Percentiles rank a stretch among this genome's conserved stretches.
phyloP scores from a whole-genome alignment of 1,284 basidiomycete species.

The Anthracocystis panici-leucophaei region DNA sequence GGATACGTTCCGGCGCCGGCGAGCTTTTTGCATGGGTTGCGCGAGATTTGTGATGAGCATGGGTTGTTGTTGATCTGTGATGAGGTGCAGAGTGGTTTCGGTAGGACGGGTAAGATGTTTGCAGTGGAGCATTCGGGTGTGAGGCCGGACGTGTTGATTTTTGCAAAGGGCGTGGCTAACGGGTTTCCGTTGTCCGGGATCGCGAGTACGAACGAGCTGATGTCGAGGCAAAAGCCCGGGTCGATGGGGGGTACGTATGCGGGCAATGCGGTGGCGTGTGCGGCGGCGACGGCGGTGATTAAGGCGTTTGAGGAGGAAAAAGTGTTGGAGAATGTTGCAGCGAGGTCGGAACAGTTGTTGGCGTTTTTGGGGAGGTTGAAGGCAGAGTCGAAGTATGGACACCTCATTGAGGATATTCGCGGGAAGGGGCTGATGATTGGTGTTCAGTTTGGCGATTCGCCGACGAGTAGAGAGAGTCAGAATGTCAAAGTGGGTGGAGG shows the following conservation, averaged over 20 bases:
- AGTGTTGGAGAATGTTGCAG: constrained; percentile 64
- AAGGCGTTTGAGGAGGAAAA: constrained; percentile 60
- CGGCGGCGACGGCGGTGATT: constrained; percentile 61
- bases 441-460: constrained; percentile 54
- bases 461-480: constrained; percentile 19
- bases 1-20: constrained; percentile 91
- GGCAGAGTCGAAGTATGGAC: constrained; percentile 43
- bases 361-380: constrained; percentile 49
- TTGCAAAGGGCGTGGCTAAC: constrained; percentile 94
- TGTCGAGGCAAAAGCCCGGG: constrained; percentile 82
- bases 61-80: constrained; percentile 93
- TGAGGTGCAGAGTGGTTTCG: constrained; percentile 85
- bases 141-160: constrained; percentile 85
- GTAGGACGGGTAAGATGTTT: constrained; percentile 67
- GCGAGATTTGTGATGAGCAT: constrained; percentile 87
- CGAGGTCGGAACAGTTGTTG: constrained; percentile 59
- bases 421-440: constrained; percentile 67
- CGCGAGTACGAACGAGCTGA: constrained; percentile 83
- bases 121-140: constrained; percentile 84
- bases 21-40: constrained; percentile 82
- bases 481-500: constrained; percentile 22
- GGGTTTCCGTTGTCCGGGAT: constrained; percentile 93
- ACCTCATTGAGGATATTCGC: constrained; percentile 65
- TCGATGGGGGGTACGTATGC: constrained; percentile 76
- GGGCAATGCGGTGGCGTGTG: constrained; percentile 65